Evolutionary conservation across 2,329 filamentous ascomycete genomes (phyloP), one percentile per base, ranked within the genome.

Genomic region (Cryphonectria carpinicola): DNA sequence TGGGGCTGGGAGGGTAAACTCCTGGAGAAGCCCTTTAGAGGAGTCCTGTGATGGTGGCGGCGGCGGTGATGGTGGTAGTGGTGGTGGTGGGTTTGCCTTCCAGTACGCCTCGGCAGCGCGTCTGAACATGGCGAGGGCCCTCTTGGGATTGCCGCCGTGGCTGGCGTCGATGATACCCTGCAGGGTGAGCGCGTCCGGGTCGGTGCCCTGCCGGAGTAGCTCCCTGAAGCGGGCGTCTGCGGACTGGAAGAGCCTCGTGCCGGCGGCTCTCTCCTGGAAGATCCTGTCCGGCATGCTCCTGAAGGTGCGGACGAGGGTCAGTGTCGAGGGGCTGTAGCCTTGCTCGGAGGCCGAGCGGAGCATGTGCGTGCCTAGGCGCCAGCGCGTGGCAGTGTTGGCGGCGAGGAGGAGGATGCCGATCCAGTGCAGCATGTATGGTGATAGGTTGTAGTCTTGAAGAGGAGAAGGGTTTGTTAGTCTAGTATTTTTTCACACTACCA

Each of bases 111-210:
- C 68, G 35, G 25, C 64, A 60, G 70, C 64, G n/a, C 37, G 61
- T 22, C 46, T 39, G 14, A 62, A 62, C 74, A 74, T 78, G 17
- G 74, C 72, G 54, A 81, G 74, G 1, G 81, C 81, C 3, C 73
- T 71, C 22, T 63, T 69, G 52, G 76, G 70, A 19, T 76, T 72
- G 32, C 73, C 72, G 37, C 73, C 74, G 46, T 46, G n/a, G 7
- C 64, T 72, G 17, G 66, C 71, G 4, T 77, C 73, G 6, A 78
- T 63, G 17, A 80, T 62, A 22, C 79, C 82, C 10, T 78, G 74
- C n/a, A 82, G 72, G 0, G 82, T 82, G 14, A 81, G 78, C 1
- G 78, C 78, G 70, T 84, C 77, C 19, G 81, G 78, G 60, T 77
- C 73, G 8, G 67, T 68, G 22, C 67, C 70, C 17, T 43, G 22